Evolutionary conservation across 2,329 filamentous ascomycete genomes (phyloP).

Genomic region (Paracamarosporium sp.): DNA sequence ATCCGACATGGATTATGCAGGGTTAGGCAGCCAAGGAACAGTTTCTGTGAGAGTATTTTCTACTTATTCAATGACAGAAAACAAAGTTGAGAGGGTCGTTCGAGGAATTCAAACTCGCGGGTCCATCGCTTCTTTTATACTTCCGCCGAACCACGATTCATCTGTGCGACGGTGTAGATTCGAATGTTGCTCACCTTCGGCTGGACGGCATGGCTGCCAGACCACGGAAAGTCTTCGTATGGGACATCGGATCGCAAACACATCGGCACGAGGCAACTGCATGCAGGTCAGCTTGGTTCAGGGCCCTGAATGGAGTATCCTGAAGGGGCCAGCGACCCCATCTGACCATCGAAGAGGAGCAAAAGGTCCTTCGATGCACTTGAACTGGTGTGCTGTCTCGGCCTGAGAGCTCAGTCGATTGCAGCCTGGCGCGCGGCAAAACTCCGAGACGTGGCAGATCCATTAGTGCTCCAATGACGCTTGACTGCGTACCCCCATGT

Average conservation of each 20-base stretch:
- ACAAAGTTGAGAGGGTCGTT: not conserved
- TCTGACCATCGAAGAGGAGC: not conserved
- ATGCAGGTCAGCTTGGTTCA: not conserved
- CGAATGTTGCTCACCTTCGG: not conserved
- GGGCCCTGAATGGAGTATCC: not conserved
- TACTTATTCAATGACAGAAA: not conserved
- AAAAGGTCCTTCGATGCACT: not conserved
- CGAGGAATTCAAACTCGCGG: not conserved
- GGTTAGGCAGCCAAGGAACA: not conserved
- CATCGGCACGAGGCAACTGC: not conserved
- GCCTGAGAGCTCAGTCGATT: not conserved
- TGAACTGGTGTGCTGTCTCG: not conserved
- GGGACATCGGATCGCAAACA: not conserved
- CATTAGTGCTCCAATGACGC: not conserved
- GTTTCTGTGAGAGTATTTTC: not conserved
- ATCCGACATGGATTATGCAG: not conserved
- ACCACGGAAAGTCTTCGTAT: not conserved
- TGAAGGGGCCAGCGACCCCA: too few species aligned
- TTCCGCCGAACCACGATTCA: not conserved
- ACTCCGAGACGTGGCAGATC: not conserved
- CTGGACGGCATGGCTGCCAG: not conserved
- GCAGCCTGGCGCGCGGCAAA: slow-evolving; percentile 1
- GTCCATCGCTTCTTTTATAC: not conserved
- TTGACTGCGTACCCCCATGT: not conserved
- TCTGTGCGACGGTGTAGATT: not conserved